phyloP scores from a whole-genome alignment of 768 basidiomycete species.

The Kwoniella mangroviensis region DNA sequence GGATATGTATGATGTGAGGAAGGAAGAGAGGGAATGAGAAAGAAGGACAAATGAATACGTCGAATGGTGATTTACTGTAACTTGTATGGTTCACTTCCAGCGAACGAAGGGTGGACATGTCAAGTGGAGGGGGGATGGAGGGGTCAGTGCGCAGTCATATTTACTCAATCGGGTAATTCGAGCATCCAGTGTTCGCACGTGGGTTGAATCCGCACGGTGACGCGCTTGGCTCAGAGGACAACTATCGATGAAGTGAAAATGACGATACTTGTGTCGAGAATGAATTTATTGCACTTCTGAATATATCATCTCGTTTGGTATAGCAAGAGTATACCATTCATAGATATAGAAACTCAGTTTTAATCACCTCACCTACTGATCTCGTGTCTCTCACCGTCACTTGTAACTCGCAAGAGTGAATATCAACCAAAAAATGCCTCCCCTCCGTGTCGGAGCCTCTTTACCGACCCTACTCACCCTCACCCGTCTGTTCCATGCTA shows the following conservation, averaged over 20 bases:
- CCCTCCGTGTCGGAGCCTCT: conserved; percentile 16
- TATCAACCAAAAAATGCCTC: conserved; percentile 10
- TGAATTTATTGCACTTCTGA: no score
- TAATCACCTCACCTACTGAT: no score
- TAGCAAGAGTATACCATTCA: no score
- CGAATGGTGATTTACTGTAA: no score
- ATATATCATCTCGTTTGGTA: no score
- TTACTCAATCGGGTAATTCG: conserved; percentile 12
- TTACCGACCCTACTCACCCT: conserved; percentile 45
- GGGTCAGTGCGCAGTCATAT: background rate
- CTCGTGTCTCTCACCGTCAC: no score
- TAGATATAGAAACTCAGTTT: no score
- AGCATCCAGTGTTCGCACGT: background rate
- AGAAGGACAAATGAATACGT: background rate
- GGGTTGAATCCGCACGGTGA: conserved; percentile 4
- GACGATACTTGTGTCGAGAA: background rate
- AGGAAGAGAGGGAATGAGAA: background rate
- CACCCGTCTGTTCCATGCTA: conserved; percentile 38
- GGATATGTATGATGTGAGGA: background rate
- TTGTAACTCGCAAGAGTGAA: background rate
- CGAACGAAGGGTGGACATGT: background rate
- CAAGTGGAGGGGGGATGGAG: conserved; percentile 10
- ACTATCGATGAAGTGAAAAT: no score
- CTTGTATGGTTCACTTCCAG: no score
- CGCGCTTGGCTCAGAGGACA: background rate